Conservation (phyloP, 768 basidiomycete species). For the Suillus subluteus region DNA sequence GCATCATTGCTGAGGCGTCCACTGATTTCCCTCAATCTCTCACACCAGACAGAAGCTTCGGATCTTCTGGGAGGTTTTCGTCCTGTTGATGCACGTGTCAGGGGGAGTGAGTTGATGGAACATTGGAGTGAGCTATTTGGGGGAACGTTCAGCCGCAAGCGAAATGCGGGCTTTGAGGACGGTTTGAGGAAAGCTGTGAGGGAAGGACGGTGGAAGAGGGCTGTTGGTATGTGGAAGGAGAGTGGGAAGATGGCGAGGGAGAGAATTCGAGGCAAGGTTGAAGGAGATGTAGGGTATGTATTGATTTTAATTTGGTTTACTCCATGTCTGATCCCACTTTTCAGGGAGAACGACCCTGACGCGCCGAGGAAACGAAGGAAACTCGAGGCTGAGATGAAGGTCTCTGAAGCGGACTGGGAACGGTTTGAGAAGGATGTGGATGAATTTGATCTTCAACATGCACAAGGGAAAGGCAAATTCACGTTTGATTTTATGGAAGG, state of each 20-base stretch:
- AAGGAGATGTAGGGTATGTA: slow-evolving; percentile 33
- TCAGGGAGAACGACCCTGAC: slow-evolving; percentile 36
- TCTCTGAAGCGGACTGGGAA: slow-evolving; percentile 63
- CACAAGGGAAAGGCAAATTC: slow-evolving; percentile 86
- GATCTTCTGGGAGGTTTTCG: slow-evolving; percentile 96
- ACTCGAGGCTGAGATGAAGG: slow-evolving; percentile 48
- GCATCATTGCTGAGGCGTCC: slow-evolving; percentile 76
- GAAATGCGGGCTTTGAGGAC: slow-evolving; percentile 85
- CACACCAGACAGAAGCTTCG: slow-evolving; percentile 94
- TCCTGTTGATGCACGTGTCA: slow-evolving; percentile 87
- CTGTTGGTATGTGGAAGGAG: slow-evolving; percentile 83
- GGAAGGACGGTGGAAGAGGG: slow-evolving; percentile 85
- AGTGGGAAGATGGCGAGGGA: slow-evolving; percentile 70
- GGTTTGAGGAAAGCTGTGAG: slow-evolving; percentile 80
- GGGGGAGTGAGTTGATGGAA: slow-evolving; percentile 70
- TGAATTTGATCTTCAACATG: slow-evolving; percentile 87
- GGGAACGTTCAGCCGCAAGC: slow-evolving; percentile 84
- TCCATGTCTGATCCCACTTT: background rate
- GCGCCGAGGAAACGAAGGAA: slow-evolving; percentile 74
- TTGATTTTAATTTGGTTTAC: background rate
- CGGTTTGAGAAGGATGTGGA: slow-evolving; percentile 67
- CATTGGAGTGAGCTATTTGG: slow-evolving; percentile 83
- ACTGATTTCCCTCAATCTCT: slow-evolving; percentile 89
- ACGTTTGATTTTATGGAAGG: slow-evolving; percentile 97
- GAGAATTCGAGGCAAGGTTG: slow-evolving; percentile 47